phyloP scores from a whole-genome alignment of 805 yeast species.

The Cephaloascus albidus region DNA sequence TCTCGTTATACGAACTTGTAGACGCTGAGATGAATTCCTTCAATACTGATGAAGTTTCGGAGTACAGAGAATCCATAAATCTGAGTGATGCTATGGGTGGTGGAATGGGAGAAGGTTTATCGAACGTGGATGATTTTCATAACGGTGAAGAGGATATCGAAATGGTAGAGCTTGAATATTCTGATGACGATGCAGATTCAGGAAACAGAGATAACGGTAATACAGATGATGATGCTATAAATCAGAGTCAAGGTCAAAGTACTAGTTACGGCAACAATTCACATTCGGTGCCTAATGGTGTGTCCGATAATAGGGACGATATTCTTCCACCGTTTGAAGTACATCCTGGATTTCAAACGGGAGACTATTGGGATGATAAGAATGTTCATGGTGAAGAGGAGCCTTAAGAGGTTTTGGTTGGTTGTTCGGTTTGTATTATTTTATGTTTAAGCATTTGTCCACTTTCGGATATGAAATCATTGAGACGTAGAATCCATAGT shows the following conservation, averaged over 20 bases:
- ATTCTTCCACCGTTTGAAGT: constrained; percentile 35
- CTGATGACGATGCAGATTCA: constrained; percentile 2
- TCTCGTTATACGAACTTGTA: not conserved
- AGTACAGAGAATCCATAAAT: constrained; percentile 1
- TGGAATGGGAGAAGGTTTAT: constrained; percentile 5
- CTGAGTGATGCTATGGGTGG: constrained; percentile 4
- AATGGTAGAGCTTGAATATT: constrained; percentile 1
- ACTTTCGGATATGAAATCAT: no score
- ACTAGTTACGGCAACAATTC: not conserved
- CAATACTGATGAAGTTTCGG: not conserved
- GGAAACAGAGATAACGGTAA: constrained; percentile 1
- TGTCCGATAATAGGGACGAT: no score
- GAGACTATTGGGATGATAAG: constrained; percentile 39
- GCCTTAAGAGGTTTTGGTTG: no score
- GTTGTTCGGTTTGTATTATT: no score
- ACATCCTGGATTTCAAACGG: constrained; percentile 32
- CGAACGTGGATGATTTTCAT: not conserved
- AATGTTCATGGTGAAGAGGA: not conserved
- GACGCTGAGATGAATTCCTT: not conserved
- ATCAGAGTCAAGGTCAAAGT: not conserved
- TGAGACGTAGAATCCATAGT: no score
- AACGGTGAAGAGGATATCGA: not conserved
- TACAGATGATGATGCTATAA: not conserved
- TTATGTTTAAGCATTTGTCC: no score
- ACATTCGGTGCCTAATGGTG: not conserved